Evolutionary conservation across 495 filamentous ascomycete species (phyloP), one percentile per base, ranked within the genome.

Genomic region (Aspergillus asperescens): DNA sequence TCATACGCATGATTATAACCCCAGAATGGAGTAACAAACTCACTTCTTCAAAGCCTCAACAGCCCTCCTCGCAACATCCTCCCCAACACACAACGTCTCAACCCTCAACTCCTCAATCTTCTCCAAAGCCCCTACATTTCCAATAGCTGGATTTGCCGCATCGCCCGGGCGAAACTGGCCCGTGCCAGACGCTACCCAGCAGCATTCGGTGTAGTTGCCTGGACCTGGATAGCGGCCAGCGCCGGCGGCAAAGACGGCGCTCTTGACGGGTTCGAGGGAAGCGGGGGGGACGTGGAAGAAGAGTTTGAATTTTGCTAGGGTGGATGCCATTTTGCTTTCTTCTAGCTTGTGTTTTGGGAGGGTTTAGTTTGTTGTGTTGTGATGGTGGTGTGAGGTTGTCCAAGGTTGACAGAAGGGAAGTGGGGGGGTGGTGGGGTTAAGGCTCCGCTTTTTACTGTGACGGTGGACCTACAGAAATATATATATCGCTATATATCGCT

Each of bases 181-280:
- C 0, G 67, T 79, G 5, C 82, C 84, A 5, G 68, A 54, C 3
- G 71, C 60, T 12, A 74, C 73, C 64, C 74, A 88, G 62, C 77
- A 78, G 64, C 75, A 81, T 50, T 86, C 75, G 4, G 75, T 82
- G 68, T 87, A 88, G 53, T 78, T 77, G 19, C 78, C 80, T 3
- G 49, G 55, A 0, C 75, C 76, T 1, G 81, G 82, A 55, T 79
- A 82, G 4, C 72, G 67, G 1, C 85, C 84, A 3, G 81, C 84
- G 10, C 83, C 84, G 0, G 83, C 78, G 15, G 74, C 73, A 59
- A 87, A 87, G 49, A 87, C 74, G 43, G 82, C 83, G 0, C 66
- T 47, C 59, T 87, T 86, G 64, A 74, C 75, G 12, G 68, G 61
- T 27, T 73, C 58, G 35, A 84, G 66, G 8, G 73, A 61, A 8